Evolutionary conservation across 192 early-diverging fungal genomes (phyloP).

Genomic region (Rhizophlyctis rosea): DNA sequence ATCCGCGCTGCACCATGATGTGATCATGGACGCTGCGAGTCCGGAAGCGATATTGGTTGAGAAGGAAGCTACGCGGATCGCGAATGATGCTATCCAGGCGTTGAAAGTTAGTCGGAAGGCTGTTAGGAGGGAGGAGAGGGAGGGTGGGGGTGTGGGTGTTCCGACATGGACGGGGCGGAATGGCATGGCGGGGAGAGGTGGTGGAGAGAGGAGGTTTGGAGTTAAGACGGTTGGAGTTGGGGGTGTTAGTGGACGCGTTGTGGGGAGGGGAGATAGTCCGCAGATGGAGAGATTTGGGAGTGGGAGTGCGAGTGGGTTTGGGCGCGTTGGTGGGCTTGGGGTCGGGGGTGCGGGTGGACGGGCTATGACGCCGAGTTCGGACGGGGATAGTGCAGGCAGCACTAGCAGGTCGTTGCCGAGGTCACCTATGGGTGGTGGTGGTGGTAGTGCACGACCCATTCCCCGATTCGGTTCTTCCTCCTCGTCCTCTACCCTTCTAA

Average conservation of each 20-base stretch:
- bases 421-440: neutral
- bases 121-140: constrained; percentile 40
- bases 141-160: constrained; percentile 61
- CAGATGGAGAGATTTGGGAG: neutral
- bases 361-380: too few relatives aligned
- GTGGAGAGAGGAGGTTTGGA: constrained; percentile 20
- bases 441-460: neutral
- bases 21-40: constrained; percentile 69
- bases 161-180: constrained; percentile 92
- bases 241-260: neutral
- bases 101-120: constrained; percentile 69
- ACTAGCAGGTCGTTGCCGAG: neutral
- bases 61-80: constrained; percentile 77
- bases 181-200: constrained; percentile 61
- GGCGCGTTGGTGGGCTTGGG: too few relatives aligned
- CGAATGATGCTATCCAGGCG: constrained; percentile 72
- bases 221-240: neutral
- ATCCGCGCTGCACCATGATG: constrained; percentile 88
- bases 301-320: too few relatives aligned
- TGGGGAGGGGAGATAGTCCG: too few relatives aligned
- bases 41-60: constrained; percentile 67
- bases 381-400: neutral
- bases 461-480: constrained; percentile 6
- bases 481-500: constrained; percentile 11
- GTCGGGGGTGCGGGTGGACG: too few relatives aligned